Percentiles rank a stretch among this genome's conserved stretches.
phyloP scores from a whole-genome alignment of 768 basidiomycete species.

The Pleurotus cornucopiae region DNA sequence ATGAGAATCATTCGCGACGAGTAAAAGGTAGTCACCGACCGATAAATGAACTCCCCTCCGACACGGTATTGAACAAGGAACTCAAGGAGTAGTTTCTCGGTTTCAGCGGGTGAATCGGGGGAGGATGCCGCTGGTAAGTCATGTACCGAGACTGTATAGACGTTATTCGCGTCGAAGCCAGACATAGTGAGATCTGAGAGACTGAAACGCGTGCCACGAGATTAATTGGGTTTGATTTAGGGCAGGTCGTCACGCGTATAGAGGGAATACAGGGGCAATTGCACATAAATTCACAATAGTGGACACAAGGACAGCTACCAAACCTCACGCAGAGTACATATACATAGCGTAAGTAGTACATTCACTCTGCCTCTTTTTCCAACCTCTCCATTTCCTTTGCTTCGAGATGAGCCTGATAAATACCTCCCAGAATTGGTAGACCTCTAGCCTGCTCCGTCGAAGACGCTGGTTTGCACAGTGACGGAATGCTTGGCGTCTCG shows the following conservation, averaged over 20 bases:
- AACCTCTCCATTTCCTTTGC: background rate
- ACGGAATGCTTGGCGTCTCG: background rate
- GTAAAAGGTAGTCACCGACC: constrained; percentile 40
- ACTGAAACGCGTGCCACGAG: background rate
- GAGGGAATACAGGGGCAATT: background rate
- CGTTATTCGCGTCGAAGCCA: constrained; percentile 79
- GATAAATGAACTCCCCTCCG: constrained; percentile 88
- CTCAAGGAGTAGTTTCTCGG: constrained; percentile 75
- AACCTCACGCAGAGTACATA: background rate
- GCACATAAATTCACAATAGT: background rate
- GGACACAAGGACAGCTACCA: background rate
- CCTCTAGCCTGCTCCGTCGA: background rate
- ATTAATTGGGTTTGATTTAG: constrained; percentile 15
- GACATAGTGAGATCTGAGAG: constrained; percentile 51
- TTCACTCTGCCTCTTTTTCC: background rate
- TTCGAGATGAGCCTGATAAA: background rate
- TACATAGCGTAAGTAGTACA: background rate
- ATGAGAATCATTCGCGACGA: background rate
- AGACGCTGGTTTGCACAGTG: background rate
- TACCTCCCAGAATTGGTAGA: background rate
- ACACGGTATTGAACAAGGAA: constrained; percentile 88
- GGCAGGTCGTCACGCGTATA: constrained; percentile 21
- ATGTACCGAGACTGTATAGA: constrained; percentile 80
- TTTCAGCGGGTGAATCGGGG: constrained; percentile 75
- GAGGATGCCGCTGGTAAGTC: constrained; percentile 50